Base-by-base conservation (phyloP, 2,329 filamentous ascomycete species). In the Arachnopeziza araneosa region DNA sequence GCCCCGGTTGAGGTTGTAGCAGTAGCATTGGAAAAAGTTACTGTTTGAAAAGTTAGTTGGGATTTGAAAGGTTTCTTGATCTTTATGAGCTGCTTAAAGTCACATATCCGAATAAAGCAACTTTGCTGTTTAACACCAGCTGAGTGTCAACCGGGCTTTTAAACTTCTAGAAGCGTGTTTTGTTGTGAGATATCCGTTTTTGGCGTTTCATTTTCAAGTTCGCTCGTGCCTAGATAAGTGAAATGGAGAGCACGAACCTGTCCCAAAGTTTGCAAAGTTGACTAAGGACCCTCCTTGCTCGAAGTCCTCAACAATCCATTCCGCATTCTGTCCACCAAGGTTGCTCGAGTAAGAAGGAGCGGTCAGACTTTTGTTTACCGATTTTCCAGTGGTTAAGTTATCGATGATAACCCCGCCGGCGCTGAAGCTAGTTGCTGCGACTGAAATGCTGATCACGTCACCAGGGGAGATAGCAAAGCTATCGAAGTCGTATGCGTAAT, bases 301-400 rank as follows among this genome's bases (percentile, higher is more conserved):
- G 63, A 80, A 81, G 61, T 81, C 78, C 66, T 80, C 78, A 9
- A 80, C 76, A 55, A 81, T 80, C 78, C 79, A 82, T 57, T 81
- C 78, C 1, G 77, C 79, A 58, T 80, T 80, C 56, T 75, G 71
- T 26, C 77, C 75, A 48, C 72, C 75, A n/a, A 80, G 71, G 17
- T 71, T 67, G 9, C 67, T 64, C 1, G 48, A 52, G 2, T 68
- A 64, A 7, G 66, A 61, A 14, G 76, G 72, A 1, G 74, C 73
- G 14, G 57, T 70, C 52, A 81, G 69, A 1, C 71, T 75, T 68
- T 79, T 73, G 56, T 71, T 74, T 24, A 76, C 76, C 7, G 66
- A 72, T 64, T 78, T 63, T 12, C 79, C 79, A 1, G 74, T 79
- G 7, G 73, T 75, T 52, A 73, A 62, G 63, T 82, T 82, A 60